Base-by-base conservation (phyloP, 1,284 basidiomycete genomes). In the Pterulicium gracile region DNA sequence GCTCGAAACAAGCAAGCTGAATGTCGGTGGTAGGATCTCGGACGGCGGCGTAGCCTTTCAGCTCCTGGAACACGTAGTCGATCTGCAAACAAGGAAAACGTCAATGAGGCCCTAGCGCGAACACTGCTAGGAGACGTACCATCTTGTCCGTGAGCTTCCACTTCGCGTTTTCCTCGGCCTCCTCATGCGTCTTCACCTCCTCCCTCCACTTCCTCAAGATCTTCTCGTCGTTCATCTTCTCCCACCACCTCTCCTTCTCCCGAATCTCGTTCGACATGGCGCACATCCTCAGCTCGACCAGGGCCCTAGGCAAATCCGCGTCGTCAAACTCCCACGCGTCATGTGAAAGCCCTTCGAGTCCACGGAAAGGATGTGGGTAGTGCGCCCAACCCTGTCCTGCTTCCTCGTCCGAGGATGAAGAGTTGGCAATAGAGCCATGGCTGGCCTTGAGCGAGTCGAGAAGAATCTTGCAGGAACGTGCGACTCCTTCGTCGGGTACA, bases 61-160 rank as follows among this genome's bases (percentile, higher is more conserved):
- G 39, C 44, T 56, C 56, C 4, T 24, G 36, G 19, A 55, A 43
- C 17, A 52, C 50, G 35, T 53, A 55, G 42, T 50, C 47, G 23
- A 53, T 12, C 54, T 55, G 35, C 12, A 27, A 27, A 15, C 39
- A 32, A 32, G 27, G 27, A 32, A 32, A 32, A n/a, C n/a, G n/a
- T 32, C 13, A 46, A 14, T 21, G 17, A 5, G 10, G 19, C 21
- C n/a, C 17, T 5, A 0, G 3, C 4, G 34, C 19, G 12, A 10
- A 3, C 20, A 12, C 23, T 21, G 3, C 21, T 0, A 42, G 42
- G 4, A 3, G 13, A 40, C 45, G 24, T 21, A 55, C 54, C 54
- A 55, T 54, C 14, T 49, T 47, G 13, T 52, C 49, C 3, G 52
- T 49, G 36, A 55, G 41, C 13, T 20, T 45, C 45, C 47, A 46